Base-by-base conservation (phyloP, 352 stramenopile genomes). In the Pythium folliculosum region DNA sequence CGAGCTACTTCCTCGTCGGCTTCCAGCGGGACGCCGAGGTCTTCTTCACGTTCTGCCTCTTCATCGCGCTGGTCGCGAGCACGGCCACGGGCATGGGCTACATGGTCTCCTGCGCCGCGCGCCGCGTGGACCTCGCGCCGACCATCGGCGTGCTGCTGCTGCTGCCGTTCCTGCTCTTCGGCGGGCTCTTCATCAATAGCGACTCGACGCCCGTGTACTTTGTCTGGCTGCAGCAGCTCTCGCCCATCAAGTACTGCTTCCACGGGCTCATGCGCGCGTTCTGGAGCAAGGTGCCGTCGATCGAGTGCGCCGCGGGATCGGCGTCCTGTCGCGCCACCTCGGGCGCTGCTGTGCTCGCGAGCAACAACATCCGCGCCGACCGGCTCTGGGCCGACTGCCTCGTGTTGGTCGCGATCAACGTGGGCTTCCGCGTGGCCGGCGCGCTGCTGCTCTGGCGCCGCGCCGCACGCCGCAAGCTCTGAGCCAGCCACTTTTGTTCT, bases 221-320 rank as follows among this genome's bases (percentile, higher is more conserved):
- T 56, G 37, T 78, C 14, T 90, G 81, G 81, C 66, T 87, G 40
- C 71, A 86, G 60, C 84, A 86, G 63, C 72, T 86, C 51, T 87
- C 77, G 32, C 79, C 76, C 1, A 77, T 89, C 61, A 84, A 84
- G 61, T 88, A 79, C 55, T 69, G 73, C 48, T 86, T 72, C 49
- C 76, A 82, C 30, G 75, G 23, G 0, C 61, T 82, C 23, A 84
- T 82, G 73, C 77, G 77, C 32, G 51, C 75, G 4, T 86, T 80
- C 67, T 89, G 76, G 78, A 62, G n/a, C 10, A 47, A 69, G 10
- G 49, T 81, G 16, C 8, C 22, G 12, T 5, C 19, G 5, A 81
- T 81, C 21, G 14, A 57, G 17, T 81, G 74, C 53, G 17, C 32
- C 19, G 66, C 16, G 38, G 76, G 50, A 62, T 81, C 25, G 16